A percentile compares a stretch with the other conserved stretches of the same genome.
Evolutionary conservation across 495 filamentous ascomycete species (phyloP).

Genomic region (Annulohypoxylon bovei): DNA sequence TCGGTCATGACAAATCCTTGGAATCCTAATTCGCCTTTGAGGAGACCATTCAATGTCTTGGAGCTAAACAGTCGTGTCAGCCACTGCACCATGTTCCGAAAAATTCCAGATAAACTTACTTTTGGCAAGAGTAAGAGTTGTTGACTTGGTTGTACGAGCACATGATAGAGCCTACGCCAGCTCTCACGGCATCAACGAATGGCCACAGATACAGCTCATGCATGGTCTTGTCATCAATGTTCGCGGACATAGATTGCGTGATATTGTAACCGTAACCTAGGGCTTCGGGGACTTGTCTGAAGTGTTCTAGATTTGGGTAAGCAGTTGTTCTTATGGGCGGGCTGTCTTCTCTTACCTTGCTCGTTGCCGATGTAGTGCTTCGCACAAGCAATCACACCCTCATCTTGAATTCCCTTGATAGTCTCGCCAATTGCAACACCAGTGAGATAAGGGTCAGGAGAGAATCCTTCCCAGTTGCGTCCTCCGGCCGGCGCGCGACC

Average conservation of each 20-base stretch:
- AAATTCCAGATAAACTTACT: slow-evolving; percentile 46
- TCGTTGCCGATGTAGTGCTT: slow-evolving; percentile 85
- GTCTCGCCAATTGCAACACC: slow-evolving; percentile 78
- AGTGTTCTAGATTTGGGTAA: slow-evolving; percentile 67
- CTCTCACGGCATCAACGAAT: slow-evolving; percentile 55
- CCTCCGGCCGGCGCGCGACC: slow-evolving; percentile 79
- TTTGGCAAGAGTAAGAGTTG: slow-evolving; percentile 85
- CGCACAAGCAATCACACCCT: slow-evolving; percentile 80
- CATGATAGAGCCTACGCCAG: slow-evolving; percentile 86
- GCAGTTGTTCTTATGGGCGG: background rate
- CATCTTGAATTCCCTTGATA: slow-evolving; percentile 83
- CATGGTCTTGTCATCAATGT: slow-evolving; percentile 92
- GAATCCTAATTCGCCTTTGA: slow-evolving; percentile 93
- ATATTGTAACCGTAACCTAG: slow-evolving; percentile 71
- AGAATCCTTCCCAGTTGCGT: slow-evolving; percentile 89
- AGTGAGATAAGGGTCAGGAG: slow-evolving; percentile 80
- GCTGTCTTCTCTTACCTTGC: slow-evolving; percentile 50
- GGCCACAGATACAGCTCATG: slow-evolving; percentile 93
- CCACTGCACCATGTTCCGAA: slow-evolving; percentile 50
- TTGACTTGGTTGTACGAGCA: slow-evolving; percentile 95
- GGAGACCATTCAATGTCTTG: slow-evolving; percentile 78
- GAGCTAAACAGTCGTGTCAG: slow-evolving; percentile 68
- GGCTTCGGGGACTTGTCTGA: slow-evolving; percentile 77
- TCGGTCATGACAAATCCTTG: slow-evolving; percentile 95
- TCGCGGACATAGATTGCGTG: slow-evolving; percentile 73